Evolutionary conservation across 2,329 filamentous ascomycete species (phyloP).

Genomic region (Trichophyton schoenleinii): DNA sequence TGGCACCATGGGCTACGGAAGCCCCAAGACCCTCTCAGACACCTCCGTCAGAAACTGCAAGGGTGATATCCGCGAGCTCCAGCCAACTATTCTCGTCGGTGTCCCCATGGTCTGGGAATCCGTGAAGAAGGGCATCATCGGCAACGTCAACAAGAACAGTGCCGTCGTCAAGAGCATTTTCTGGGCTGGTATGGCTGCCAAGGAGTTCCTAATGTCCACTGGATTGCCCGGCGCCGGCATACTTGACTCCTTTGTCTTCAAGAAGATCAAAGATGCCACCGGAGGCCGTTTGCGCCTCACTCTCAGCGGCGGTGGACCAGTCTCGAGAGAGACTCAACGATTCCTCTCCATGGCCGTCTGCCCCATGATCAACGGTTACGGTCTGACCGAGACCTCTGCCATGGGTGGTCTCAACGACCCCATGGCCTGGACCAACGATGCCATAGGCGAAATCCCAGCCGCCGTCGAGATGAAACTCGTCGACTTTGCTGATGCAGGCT

Average conservation of each 20-base stretch:
- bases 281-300: slow-evolving; percentile 79
- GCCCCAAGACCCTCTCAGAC: slow-evolving; percentile 78
- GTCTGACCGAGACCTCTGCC: slow-evolving; percentile 82
- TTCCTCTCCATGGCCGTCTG: slow-evolving; percentile 89
- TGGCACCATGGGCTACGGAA: slow-evolving; percentile 78
- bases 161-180: slow-evolving; percentile 66
- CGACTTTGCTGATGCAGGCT: slow-evolving; percentile 90
- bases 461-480: slow-evolving; percentile 64
- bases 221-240: slow-evolving; percentile 47
- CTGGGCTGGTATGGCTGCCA: slow-evolving; percentile 52
- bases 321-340: slow-evolving; percentile 72
- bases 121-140: slow-evolving; percentile 83
- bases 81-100: slow-evolving; percentile 79
- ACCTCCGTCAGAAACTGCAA: slow-evolving; percentile 74
- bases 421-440: slow-evolving; percentile 56
- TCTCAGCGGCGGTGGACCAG: slow-evolving; percentile 87
- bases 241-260: slow-evolving; percentile 76
- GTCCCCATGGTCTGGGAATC: slow-evolving; percentile 97
- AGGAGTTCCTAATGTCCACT: slow-evolving; percentile 45
- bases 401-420: slow-evolving; percentile 52
- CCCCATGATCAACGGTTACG: slow-evolving; percentile 90
- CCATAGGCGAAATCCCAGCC: slow-evolving; percentile 51
- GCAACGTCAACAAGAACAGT: slow-evolving; percentile 61
- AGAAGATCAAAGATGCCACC: slow-evolving; percentile 79
- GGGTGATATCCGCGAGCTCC: slow-evolving; percentile 86